Conservation (phyloP, 805 yeast species). For the Ogataea parapolymorpha region DNA sequence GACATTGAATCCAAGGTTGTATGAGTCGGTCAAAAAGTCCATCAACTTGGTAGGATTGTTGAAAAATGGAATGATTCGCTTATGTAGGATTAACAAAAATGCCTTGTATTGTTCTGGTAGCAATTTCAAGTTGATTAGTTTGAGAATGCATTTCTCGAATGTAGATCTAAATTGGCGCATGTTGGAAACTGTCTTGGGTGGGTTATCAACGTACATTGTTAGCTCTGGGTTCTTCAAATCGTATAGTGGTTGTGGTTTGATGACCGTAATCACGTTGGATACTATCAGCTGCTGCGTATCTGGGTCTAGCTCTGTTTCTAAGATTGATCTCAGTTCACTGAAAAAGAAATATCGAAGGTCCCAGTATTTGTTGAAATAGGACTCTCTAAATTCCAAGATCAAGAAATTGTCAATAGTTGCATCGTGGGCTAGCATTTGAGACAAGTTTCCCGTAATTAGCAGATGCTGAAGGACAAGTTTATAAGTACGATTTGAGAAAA, state of each 20-base stretch:
- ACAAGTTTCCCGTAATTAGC: slow-evolving; percentile 33
- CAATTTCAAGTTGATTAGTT: slow-evolving; percentile 46
- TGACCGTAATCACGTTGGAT: slow-evolving; percentile 40
- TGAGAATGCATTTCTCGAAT: slow-evolving; percentile 69
- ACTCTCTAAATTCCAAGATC: slow-evolving; percentile 49
- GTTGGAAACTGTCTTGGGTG: slow-evolving; percentile 42
- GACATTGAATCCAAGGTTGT: slow-evolving; percentile 42
- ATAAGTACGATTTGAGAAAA: slow-evolving; percentile 58
- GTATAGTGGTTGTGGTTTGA: slow-evolving; percentile 31
- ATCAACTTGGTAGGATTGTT: slow-evolving; percentile 76
- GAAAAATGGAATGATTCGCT: slow-evolving; percentile 78
- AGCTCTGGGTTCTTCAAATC: slow-evolving; percentile 35
- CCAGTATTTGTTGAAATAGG: slow-evolving; percentile 55
- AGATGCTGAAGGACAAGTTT: slow-evolving; percentile 35
- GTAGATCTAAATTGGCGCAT: slow-evolving; percentile 49
- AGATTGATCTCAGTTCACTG: slow-evolving; percentile 38
- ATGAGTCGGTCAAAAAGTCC: slow-evolving; percentile 92
- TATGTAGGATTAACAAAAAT: slow-evolving; percentile 69
- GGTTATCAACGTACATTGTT: slow-evolving; percentile 36
- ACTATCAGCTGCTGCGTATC: slow-evolving; percentile 27
- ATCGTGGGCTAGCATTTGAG: slow-evolving; percentile 42
- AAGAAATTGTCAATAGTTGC: slow-evolving; percentile 41
- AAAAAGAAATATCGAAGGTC: slow-evolving; percentile 79
- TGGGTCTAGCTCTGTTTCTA: slow-evolving; percentile 8
- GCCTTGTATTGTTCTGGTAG: slow-evolving; percentile 58